These are phyloP conservation scores for Phaseolus coccineus DNA, from an alignment of 331 rosid species.

Conservation along the genomic window DNA sequence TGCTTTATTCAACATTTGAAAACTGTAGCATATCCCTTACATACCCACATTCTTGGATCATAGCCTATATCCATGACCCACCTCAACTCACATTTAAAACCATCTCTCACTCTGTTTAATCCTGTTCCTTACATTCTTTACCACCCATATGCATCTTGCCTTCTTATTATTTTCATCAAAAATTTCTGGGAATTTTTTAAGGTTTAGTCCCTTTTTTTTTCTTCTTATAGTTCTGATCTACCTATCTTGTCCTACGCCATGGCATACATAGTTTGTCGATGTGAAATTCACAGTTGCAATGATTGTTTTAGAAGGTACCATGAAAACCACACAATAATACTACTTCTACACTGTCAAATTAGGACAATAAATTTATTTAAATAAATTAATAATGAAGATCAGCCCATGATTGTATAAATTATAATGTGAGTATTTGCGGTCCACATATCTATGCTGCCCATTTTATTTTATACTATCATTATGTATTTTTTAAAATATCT, in stretches of 20 bases:
- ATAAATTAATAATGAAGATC: not conserved
- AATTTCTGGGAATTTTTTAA: slow-evolving; percentile 12
- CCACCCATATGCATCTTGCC: not conserved
- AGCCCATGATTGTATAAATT: not conserved
- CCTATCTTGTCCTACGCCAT: not conserved
- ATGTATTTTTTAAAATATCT: no score
- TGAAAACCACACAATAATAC: slow-evolving; percentile 15
- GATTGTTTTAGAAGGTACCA: slow-evolving; percentile 18
- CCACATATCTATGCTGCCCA: no score
- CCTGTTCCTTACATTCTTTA: not conserved
- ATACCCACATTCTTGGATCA: slow-evolving; percentile 48
- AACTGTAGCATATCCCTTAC: slow-evolving; percentile 32
- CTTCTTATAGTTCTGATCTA: slow-evolving; percentile 6
- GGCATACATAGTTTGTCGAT: not conserved
- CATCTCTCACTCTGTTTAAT: not conserved
- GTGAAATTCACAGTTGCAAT: not conserved
- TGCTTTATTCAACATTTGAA: slow-evolving; percentile 46
- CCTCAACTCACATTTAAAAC: slow-evolving; percentile 32
- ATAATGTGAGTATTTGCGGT: not conserved
- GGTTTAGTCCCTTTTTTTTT: not conserved
- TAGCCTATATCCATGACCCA: slow-evolving; percentile 39
- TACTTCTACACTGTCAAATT: not conserved
- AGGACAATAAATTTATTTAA: not conserved
- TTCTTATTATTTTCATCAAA: not conserved
- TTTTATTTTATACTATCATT: no score